Conservation (phyloP, 2,329 filamentous ascomycete species). For the Epichloe baconii region DNA sequence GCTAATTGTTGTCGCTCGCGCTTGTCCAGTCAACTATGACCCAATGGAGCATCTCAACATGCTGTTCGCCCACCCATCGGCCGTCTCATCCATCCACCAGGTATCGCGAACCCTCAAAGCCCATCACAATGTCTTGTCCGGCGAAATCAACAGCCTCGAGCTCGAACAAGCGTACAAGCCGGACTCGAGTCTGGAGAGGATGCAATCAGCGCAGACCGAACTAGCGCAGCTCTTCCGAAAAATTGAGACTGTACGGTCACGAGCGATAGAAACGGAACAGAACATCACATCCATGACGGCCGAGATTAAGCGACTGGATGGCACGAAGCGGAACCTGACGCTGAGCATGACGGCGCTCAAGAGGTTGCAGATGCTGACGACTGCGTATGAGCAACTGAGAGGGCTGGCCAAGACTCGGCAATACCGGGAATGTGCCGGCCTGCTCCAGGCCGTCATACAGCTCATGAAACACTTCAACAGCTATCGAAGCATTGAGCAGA, state of each 20-base stretch:
- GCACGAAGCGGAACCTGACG: conserved; percentile 91
- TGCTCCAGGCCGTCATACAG: conserved; percentile 90
- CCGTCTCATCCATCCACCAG: conserved; percentile 61
- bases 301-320: conserved; percentile 93
- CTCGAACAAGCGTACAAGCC: conserved; percentile 74
- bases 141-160: conserved; percentile 60
- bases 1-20: not conserved
- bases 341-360: conserved; percentile 97
- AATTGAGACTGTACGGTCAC: conserved; percentile 82
- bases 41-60: conserved; percentile 86
- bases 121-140: conserved; percentile 72
- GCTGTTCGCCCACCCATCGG: conserved; percentile 81
- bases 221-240: conserved; percentile 83
- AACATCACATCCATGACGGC: conserved; percentile 98
- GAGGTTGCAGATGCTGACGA: conserved; percentile 94
- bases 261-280: conserved; percentile 84
- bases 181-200: conserved; percentile 76
- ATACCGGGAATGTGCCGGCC: conserved; percentile 86
- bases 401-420: conserved; percentile 74
- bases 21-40: conserved; percentile 60
- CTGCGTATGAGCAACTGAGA: conserved; percentile 91
- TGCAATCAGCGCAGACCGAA: conserved; percentile 82
- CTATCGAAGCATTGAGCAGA: conserved; percentile 95
- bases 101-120: conserved; percentile 61
- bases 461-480: conserved; percentile 98